Base-by-base conservation (phyloP, 2,329 filamentous ascomycete species). In the Aspergillus sp. region DNA sequence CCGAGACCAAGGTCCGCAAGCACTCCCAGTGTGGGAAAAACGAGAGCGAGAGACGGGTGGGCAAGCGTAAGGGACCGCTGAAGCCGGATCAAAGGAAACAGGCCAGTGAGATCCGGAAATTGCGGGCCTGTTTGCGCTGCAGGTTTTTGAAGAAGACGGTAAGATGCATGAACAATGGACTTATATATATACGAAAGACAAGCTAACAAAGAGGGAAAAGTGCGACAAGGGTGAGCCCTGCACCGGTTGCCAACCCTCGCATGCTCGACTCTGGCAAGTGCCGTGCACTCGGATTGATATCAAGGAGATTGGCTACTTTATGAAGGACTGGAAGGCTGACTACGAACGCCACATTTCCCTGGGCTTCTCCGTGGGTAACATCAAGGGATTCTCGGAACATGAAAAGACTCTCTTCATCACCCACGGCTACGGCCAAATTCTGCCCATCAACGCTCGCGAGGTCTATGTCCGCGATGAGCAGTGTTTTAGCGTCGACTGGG, bases 251-350 rank as follows among this genome's bases (percentile, higher is more conserved):
- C 87, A 95, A 73, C 91, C 91, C 43, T 94, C 90, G 19, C 91
- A 97, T 68, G 91, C 91, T 53, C 84, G 91, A 54, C 77, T 97
- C 44, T 97, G 91, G 91, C 90, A 96, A 72, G 91, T 97, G 40
- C 91, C 91, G 51, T 97, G 91, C 76, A 97, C 91, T 36, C 86
- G 91, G 52, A 95, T 96, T 62, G 91, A 96, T 68, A 97, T 97
- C 76, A 96, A 95, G 78, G 91, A 97, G 61, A 94, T 97, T 61
- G 87, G 83, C 39, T 95, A 94, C 70, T 97, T 97, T 76, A 93
- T 96, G 87, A 96, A 96, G 76, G 91, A 96, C 69, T 97, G 90
- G 90, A 94, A 91, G 72, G 90, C 89, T 40, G 91, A 97, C 67
- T 95, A 93, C 60, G 89, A 95, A 72, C 85, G 89, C 57, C 90